phyloP scores from a whole-genome alignment of 495 filamentous ascomycete genomes.

The Penicillium silybi region DNA sequence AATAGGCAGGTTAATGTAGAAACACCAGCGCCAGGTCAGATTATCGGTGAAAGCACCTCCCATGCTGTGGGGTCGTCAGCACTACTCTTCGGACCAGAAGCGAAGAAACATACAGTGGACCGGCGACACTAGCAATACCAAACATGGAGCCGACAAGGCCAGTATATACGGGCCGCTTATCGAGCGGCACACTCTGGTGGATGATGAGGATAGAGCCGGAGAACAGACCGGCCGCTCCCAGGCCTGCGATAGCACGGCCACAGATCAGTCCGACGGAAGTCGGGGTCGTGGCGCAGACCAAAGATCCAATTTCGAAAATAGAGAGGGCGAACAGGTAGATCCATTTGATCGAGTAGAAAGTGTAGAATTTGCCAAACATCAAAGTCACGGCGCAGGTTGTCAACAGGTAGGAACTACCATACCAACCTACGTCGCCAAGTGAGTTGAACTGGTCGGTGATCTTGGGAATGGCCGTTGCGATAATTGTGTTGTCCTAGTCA shows the following conservation, averaged over 20 bases:
- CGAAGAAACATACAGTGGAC: constrained; percentile 51
- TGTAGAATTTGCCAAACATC: constrained; percentile 75
- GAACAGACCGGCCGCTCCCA: constrained; percentile 82
- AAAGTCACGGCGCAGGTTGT: constrained; percentile 70
- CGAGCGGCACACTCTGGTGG: constrained; percentile 67
- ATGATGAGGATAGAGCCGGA: constrained; percentile 80
- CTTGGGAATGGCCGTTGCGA: constrained; percentile 78
- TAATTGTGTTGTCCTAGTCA: constrained; percentile 66
- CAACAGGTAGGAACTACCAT: constrained; percentile 65
- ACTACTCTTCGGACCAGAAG: not conserved
- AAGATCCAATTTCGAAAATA: constrained; percentile 83
- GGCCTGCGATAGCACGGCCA: constrained; percentile 78
- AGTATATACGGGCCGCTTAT: constrained; percentile 66
- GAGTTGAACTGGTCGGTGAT: constrained; percentile 79
- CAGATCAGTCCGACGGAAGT: constrained; percentile 72
- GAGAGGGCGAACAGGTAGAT: constrained; percentile 66
- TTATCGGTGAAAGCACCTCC: constrained; percentile 61
- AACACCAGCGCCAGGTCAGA: constrained; percentile 60
- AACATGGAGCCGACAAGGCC: constrained; percentile 76
- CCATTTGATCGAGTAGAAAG: constrained; percentile 72
- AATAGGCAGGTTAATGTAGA: constrained; percentile 64
- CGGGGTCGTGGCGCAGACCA: constrained; percentile 75
- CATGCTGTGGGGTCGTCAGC: constrained; percentile 13
- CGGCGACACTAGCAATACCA: constrained; percentile 73
- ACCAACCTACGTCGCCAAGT: constrained; percentile 78